phyloP scores from a whole-genome alignment of 1,284 basidiomycete species.

The Cryptococcus sp. region DNA sequence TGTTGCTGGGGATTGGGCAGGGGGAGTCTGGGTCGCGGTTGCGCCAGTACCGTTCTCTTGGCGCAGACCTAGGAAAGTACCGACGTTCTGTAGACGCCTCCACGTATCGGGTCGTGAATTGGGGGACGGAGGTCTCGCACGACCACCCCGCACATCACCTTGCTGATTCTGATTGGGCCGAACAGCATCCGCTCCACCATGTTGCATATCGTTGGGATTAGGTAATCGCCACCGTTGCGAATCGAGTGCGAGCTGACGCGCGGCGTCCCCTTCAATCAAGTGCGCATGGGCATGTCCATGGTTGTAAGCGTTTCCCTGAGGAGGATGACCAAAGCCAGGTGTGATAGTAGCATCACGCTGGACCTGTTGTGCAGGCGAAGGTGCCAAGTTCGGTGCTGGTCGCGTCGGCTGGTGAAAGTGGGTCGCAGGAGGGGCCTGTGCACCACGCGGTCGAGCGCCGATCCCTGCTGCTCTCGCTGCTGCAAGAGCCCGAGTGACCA shows the following conservation, averaged over 20 bases:
- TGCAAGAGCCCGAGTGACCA: slow-evolving; percentile 15
- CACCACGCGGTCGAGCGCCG: slow-evolving; percentile 1
- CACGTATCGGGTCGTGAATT: slow-evolving; percentile 8
- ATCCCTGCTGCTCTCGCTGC: slow-evolving; percentile 21
- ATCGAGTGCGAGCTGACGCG: neutral
- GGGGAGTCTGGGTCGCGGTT: neutral
- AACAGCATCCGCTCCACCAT: neutral
- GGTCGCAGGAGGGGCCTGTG: neutral
- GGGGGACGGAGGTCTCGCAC: neutral
- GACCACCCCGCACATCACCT: neutral
- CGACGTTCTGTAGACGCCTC: slow-evolving; percentile 18
- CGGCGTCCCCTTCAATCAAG: neutral
- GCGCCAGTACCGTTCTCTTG: slow-evolving; percentile 6
- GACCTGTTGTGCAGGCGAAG: neutral
- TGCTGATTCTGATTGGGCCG: neutral
- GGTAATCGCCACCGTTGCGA: neutral
- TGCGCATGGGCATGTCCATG: neutral
- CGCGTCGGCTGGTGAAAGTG: neutral
- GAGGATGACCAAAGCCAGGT: too few species aligned
- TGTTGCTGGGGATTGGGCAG: too few species aligned
- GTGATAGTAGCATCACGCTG: neutral
- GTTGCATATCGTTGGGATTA: neutral
- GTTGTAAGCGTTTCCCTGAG: neutral
- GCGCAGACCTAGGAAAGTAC: slow-evolving; percentile 13
- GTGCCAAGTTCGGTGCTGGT: neutral